Evolutionary conservation across 345 rosid genomes (phyloP).

Genomic region (Capsella bursapastoris): DNA sequence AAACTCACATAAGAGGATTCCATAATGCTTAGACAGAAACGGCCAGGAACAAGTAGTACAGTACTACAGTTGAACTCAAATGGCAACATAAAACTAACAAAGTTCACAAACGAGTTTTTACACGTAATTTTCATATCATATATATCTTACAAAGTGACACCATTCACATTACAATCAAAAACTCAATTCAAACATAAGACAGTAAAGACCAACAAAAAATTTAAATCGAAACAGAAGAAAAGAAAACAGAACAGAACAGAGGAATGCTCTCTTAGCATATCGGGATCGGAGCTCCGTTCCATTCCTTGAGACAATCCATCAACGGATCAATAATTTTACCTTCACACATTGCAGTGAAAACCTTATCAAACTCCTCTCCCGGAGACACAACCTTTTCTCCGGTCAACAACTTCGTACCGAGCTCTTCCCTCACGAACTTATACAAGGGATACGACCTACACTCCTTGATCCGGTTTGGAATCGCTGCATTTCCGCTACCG

Average conservation of each 20-base stretch:
- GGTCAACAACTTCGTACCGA: conserved; percentile 59
- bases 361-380: conserved; percentile 77
- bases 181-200: conserved; percentile 14
- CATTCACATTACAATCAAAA: conserved; percentile 37
- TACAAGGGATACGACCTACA: conserved; percentile 80
- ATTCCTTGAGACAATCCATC: conserved; percentile 70
- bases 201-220: conserved; percentile 12
- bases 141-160: conserved; percentile 30
- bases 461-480: conserved; percentile 62
- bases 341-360: conserved; percentile 65
- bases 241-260: conserved; percentile 10
- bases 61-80: conserved; percentile 11
- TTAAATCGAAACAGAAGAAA: not conserved
- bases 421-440: conserved; percentile 64
- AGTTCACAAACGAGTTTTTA: conserved; percentile 8
- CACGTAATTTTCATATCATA: conserved; percentile 12
- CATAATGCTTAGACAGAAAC: conserved; percentile 2
- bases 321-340: conserved; percentile 74
- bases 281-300: conserved; percentile 81
- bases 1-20: not conserved
- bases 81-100: conserved; percentile 8
- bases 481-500: conserved; percentile 51
- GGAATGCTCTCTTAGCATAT: conserved; percentile 47
- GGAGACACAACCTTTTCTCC: conserved; percentile 71
- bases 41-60: not conserved